Evolutionary conservation across 2,329 filamentous ascomycete species (phyloP), one percentile per base, ranked within the genome.

Genomic region (Colletotrichum sp.): DNA sequence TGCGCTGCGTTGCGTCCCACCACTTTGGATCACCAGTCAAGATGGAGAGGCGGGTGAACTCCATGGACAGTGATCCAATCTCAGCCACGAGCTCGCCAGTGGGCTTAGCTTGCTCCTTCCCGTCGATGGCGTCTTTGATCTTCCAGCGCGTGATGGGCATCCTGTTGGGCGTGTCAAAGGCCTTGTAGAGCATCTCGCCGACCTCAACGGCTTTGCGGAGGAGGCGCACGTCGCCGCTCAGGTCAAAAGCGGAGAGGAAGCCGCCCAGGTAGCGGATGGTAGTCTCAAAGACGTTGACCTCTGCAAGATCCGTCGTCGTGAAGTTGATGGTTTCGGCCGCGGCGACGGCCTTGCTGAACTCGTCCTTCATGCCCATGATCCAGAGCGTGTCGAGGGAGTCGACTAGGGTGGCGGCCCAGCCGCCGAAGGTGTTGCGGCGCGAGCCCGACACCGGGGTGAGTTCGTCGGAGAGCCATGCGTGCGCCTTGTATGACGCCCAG

Each of bases 1-100:
- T 91, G 12, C 94, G 90, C 73, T 93, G 92, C 72, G 95, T 90
- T 2, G 94, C 95, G 81, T 96, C 95, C 81, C 93, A 95, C 84
- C 94, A 95, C 79, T 92, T 94, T 72, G 90, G 84, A 75, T 95
- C 89, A 28, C 91, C 92, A 0, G 94, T 96, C 76, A 96, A 84
- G 81, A 95, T 94, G 2, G 93, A 93, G 59, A 96, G 86, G 12
- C 93, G 89, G 10, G 93, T 94, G 81, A 96, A 92, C 80, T 96
- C 94, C 76, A 96, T 84, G 1, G 90, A 92, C 60, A 95, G 87
- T 6, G 93, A 94, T 16, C 93, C 93, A 80, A 95, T 81, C 85
- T 93, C 88, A 77, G 90, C 92, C 79, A 94, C 85, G 79, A 93
- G 84, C 70, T 83, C 30, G 26, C 34, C 30, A 13, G 1, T 39